Evolutionary conservation across 2,329 filamentous ascomycete species (phyloP).

Genomic region (Ophiostoma sp.): DNA sequence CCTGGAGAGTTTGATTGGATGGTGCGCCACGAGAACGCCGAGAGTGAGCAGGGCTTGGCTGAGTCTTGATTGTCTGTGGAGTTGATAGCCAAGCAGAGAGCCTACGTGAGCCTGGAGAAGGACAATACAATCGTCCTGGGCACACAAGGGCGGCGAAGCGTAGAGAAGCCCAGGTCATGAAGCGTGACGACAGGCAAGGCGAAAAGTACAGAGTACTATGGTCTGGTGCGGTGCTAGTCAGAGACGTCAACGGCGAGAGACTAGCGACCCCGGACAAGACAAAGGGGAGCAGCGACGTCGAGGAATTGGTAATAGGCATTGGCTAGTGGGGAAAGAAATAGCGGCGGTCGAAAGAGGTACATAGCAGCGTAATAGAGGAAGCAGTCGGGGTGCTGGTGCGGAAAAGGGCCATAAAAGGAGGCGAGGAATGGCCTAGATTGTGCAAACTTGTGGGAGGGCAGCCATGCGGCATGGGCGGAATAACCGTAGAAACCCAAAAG

Average conservation of each 20-base stretch:
- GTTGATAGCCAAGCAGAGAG: neutral
- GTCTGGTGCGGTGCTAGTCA: neutral
- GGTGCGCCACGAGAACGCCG: conserved; percentile 5
- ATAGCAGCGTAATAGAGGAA: neutral
- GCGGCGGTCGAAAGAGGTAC: neutral
- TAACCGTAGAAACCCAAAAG: neutral
- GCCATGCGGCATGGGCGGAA: no score
- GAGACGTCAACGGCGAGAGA: neutral
- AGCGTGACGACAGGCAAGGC: neutral
- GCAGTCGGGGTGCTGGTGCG: neutral
- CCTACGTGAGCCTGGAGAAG: neutral
- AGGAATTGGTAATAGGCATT: neutral
- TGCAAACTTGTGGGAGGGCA: neutral
- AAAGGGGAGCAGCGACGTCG: neutral
- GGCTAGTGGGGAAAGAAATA: neutral
- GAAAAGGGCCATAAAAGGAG: neutral
- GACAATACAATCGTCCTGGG: neutral
- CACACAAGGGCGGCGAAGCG: neutral
- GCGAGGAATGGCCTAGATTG: neutral
- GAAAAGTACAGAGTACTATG: neutral
- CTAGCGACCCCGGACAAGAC: neutral
- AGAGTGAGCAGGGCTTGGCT: neutral
- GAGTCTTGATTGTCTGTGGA: neutral
- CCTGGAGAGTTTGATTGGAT: neutral
- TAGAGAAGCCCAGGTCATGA: neutral